Base-by-base conservation (phyloP, 2,329 filamentous ascomycete genomes). In the Fusarium sp. region DNA sequence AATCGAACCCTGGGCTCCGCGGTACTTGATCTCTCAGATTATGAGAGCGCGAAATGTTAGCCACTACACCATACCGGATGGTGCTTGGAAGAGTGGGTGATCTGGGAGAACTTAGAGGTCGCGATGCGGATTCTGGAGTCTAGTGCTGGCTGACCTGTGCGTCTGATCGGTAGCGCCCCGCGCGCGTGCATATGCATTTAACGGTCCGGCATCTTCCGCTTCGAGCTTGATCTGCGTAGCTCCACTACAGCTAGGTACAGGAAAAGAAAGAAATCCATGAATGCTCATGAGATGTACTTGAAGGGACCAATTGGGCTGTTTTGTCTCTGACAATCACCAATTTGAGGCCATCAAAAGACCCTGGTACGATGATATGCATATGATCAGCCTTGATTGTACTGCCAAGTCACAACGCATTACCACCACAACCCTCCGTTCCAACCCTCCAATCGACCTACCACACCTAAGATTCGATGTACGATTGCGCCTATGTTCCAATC, bases 1-100 rank as follows among this genome's bases (percentile, higher is more conserved):
- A 45, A 42, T 42, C 28, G 45, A 52, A 45, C 42, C 34, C 50
- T 53, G 50, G 50, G 50, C 50, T 53, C 50, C 50, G 50, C 50
- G 50, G 50, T 43, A 53, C 38, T 44, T 40, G 6, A 56, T 66
- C 69, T 50, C 73, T 72, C 66, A 74, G 11, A 31, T 71, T 58
- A 57, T 76, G 74, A 76, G 60, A 76, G 74, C 74, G 74, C 69
- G 73, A 76, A 76, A 76, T 76, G 74, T 76, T 76, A 73, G 74
- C 74, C 73, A 76, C 73, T 76, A 76, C 74, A 76, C 74, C 74
- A 76, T 76, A 75, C 74, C 74, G 74, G 74, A 76, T 64, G 44
- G 22, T 46, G 44, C 43, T 46, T 33, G 28, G 1, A 20, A 20
- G 8, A 17, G 13, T 13, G 3, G 14, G 17, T 14, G 20, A 9